phyloP scores from a whole-genome alignment of 805 yeast species.

The Isabelozyma gotoi region DNA sequence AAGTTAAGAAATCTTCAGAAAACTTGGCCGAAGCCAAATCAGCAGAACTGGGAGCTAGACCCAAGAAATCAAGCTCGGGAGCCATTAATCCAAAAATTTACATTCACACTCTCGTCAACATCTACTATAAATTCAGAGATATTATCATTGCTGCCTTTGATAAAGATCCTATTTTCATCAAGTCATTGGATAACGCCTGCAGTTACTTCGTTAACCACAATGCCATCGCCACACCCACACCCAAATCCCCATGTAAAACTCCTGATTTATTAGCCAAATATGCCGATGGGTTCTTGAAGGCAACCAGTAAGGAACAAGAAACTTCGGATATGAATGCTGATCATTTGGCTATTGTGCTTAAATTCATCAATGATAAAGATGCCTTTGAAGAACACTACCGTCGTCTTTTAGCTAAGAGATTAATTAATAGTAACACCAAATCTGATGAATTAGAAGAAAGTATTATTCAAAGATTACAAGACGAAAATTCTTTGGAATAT shows the following conservation, averaged over 20 bases:
- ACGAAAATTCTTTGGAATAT: conserved; percentile 88
- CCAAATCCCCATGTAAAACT: conserved; percentile 67
- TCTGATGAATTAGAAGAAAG: conserved; percentile 83
- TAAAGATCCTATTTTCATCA: conserved; percentile 74
- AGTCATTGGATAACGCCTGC: conserved; percentile 88
- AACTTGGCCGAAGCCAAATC: conserved; percentile 9
- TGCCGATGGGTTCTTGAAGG: conserved; percentile 79
- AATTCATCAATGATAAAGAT: conserved; percentile 89
- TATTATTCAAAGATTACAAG: conserved; percentile 81
- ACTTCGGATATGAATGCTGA: conserved; percentile 75
- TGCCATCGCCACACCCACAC: conserved; percentile 68
- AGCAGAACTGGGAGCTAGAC: conserved; percentile 11
- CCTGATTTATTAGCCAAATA: conserved; percentile 91
- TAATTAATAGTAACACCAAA: conserved; percentile 82
- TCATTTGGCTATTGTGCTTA: conserved; percentile 83
- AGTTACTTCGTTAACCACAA: conserved; percentile 80
- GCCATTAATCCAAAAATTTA: conserved; percentile 74
- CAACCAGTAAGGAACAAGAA: conserved; percentile 67
- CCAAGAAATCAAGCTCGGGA: conserved; percentile 17
- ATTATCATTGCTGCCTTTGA: conserved; percentile 69
- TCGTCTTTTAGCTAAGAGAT: conserved; percentile 81
- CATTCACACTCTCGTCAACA: conserved; percentile 70
- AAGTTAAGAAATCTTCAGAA: conserved; percentile 40
- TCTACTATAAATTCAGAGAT: conserved; percentile 64
- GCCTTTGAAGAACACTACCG: conserved; percentile 93